These are phyloP conservation scores for Saturnispora kantuleensis DNA, from an alignment of 805 yeast genomes.

Conservation along the genomic window DNA sequence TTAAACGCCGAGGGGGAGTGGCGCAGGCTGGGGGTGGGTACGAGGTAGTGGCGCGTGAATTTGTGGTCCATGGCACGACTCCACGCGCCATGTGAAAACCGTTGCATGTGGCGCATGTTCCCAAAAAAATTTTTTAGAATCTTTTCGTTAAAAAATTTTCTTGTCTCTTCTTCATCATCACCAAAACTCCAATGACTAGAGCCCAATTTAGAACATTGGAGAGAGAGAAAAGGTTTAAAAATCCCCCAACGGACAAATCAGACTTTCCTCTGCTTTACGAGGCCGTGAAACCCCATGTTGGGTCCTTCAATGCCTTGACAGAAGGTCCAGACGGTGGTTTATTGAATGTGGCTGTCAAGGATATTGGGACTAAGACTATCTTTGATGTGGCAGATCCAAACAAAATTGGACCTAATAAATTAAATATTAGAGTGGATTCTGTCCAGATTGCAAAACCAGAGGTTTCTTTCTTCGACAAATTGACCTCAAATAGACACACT, in stretches of 20 bases:
- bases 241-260: conserved; percentile 82
- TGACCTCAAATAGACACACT: conserved; percentile 66
- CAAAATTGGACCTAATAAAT: conserved; percentile 69
- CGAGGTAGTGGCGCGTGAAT: not conserved
- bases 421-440: conserved; percentile 74
- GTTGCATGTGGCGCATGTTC: too few species aligned
- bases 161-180: not conserved
- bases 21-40: too few species aligned
- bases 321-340: conserved; percentile 83
- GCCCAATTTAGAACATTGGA: conserved; percentile 75
- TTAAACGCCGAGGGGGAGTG: not conserved
- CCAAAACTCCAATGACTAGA: conserved; percentile 22
- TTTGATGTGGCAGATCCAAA: conserved; percentile 68
- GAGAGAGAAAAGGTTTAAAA: conserved; percentile 72
- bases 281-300: conserved; percentile 92
- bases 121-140: conserved; percentile 1
- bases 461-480: conserved; percentile 59
- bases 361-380: conserved; percentile 77
- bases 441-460: conserved; percentile 82
- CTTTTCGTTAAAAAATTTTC: not conserved
- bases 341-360: conserved; percentile 74
- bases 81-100: too few species aligned
- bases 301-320: conserved; percentile 90
- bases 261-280: conserved; percentile 75
- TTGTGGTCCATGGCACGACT: too few species aligned